Conservation (phyloP, 805 yeast genomes). For the Kurtzmaniella cleridarum region DNA sequence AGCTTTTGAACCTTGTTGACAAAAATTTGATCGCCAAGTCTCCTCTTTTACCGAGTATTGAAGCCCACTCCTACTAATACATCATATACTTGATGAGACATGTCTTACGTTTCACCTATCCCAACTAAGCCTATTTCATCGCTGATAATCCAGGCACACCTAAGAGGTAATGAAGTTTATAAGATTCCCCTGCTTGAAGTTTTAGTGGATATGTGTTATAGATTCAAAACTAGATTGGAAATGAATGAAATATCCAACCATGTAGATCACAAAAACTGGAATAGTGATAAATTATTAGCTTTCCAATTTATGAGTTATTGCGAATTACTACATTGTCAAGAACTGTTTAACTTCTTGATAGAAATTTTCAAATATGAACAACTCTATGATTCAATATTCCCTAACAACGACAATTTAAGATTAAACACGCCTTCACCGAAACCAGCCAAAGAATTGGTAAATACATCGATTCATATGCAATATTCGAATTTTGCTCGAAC, state of each 20-base stretch:
- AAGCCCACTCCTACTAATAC: neutral
- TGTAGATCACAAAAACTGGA: slow-evolving; percentile 8
- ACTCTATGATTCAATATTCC: slow-evolving; percentile 24
- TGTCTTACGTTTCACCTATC: slow-evolving; percentile 1
- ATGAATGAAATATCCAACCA: neutral
- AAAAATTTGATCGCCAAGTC: too few species aligned
- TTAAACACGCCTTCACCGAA: slow-evolving; percentile 5
- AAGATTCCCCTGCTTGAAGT: slow-evolving; percentile 18
- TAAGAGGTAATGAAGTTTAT: neutral
- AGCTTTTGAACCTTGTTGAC: too few species aligned
- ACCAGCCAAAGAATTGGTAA: neutral
- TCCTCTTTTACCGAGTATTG: slow-evolving; percentile 5
- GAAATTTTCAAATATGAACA: slow-evolving; percentile 43
- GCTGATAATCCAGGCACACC: neutral
- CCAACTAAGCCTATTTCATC: neutral
- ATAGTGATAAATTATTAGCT: slow-evolving; percentile 10
- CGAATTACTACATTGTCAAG: slow-evolving; percentile 38
- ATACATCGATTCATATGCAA: too few species aligned
- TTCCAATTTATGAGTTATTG: slow-evolving; percentile 30
- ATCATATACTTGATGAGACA: too few species aligned
- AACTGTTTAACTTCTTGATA: slow-evolving; percentile 40
- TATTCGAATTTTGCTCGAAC: too few species aligned
- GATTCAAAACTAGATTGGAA: slow-evolving; percentile 10
- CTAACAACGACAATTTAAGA: slow-evolving; percentile 2
- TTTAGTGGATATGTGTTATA: slow-evolving; percentile 28